These are phyloP conservation scores for Solanum chilense DNA, from an alignment of 257 asterid species.

Conservation along the genomic window DNA sequence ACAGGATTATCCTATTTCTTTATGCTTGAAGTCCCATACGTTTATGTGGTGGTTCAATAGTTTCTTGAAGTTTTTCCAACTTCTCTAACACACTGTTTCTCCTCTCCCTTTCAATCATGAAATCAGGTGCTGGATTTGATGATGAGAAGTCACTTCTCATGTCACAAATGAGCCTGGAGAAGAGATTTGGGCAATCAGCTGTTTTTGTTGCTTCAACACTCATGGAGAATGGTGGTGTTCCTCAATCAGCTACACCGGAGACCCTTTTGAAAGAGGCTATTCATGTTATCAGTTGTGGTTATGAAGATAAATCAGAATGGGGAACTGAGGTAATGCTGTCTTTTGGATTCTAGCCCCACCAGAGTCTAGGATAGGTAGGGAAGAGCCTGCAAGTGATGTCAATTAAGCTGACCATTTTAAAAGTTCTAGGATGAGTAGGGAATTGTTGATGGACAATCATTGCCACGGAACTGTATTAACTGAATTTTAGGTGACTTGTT, in stretches of 20 bases:
- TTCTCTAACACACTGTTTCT: not conserved
- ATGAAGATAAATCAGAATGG: constrained; percentile 99
- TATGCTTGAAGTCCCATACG: not conserved
- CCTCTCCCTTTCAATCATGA: not conserved
- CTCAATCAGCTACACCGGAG: constrained; percentile 91
- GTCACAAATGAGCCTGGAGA: constrained; percentile 96
- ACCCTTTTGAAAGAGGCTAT: constrained; percentile 94
- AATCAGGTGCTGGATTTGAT: constrained; percentile 86
- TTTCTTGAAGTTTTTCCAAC: not conserved
- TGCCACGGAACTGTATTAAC: not conserved
- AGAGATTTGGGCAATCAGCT: constrained; percentile 92
- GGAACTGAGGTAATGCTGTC: constrained; percentile 63
- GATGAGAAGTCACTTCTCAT: constrained; percentile 82
- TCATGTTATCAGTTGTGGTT: constrained; percentile 99
- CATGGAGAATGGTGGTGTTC: constrained; percentile 97
- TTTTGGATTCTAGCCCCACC: not conserved
- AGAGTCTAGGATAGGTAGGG: not conserved
- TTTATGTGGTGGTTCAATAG: not conserved
- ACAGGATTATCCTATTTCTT: not conserved
- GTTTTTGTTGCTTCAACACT: constrained; percentile 96
- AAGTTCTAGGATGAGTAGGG: not conserved
- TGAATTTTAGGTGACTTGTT: not conserved
- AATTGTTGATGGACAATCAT: not conserved
- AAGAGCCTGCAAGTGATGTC: not conserved
- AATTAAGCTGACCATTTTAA: not conserved